phyloP scores from a whole-genome alignment of 140 eudicot genomes.

The Oenanthe javanica region DNA sequence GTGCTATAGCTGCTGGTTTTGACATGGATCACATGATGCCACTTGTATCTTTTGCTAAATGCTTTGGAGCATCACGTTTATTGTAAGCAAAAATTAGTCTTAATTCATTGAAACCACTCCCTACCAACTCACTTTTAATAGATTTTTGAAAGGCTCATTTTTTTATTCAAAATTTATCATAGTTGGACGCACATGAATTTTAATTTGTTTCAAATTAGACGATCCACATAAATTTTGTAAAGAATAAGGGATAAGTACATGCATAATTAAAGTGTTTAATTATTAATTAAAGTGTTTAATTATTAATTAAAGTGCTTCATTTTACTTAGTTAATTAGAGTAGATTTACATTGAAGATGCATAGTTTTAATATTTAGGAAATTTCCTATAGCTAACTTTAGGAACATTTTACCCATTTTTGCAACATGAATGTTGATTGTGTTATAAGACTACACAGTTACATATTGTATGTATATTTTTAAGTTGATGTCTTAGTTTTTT shows the following conservation, averaged over 20 bases:
- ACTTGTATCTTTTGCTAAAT: constrained; percentile 70
- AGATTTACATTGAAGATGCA: no score
- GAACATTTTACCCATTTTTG: not conserved
- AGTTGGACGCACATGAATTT: not conserved
- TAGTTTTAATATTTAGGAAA: no score
- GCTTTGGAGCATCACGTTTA: constrained; percentile 90
- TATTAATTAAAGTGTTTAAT: no score
- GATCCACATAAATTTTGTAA: not conserved
- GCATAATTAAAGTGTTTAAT: no score
- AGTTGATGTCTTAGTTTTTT: not conserved
- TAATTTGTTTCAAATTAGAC: not conserved
- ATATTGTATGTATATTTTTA: not conserved
- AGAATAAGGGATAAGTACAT: not conserved
- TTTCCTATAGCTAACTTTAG: no score
- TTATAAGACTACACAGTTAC: not conserved
- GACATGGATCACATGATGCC: constrained; percentile 69
- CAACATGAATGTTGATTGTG: not conserved
- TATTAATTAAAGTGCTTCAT: no score
- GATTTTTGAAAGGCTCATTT: not conserved
- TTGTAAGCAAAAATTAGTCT: constrained; percentile 36
- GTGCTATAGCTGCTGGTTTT: constrained; percentile 95
- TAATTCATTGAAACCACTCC: not conserved
- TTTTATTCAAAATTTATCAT: not conserved
- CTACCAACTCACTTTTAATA: not conserved
- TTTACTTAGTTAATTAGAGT: no score